Conservation (phyloP, 768 basidiomycete genomes). For the Naganishia onofrii region DNA sequence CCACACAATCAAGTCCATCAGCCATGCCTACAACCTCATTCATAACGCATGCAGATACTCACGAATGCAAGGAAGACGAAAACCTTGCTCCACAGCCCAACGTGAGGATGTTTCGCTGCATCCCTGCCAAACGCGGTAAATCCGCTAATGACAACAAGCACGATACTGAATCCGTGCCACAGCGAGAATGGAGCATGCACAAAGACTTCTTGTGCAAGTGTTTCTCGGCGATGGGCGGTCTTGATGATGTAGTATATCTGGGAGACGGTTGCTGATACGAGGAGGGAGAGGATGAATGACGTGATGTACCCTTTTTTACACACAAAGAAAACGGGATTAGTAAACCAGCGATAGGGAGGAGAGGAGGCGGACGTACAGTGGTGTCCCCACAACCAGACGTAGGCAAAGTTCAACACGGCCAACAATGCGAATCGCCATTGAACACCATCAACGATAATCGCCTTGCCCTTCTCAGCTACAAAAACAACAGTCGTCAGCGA, state of each 20-base stretch:
- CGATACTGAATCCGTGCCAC: constrained; percentile 68
- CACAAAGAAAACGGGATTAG: not conserved
- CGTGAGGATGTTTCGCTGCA: constrained; percentile 58
- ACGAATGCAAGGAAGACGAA: constrained; percentile 89
- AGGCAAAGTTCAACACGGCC: constrained; percentile 79
- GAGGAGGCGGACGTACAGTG: constrained; percentile 57
- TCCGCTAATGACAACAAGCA: constrained; percentile 49
- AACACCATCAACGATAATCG: constrained; percentile 77
- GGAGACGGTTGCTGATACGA: constrained; percentile 75
- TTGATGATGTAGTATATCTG: constrained; percentile 95
- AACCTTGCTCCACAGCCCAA: constrained; percentile 88
- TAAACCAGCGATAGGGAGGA: not conserved
- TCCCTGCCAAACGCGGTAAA: constrained; percentile 64
- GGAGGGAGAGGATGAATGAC: constrained; percentile 81
- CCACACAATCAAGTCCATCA: too few species aligned
- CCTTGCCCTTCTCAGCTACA: constrained; percentile 60
- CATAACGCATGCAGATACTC: too few species aligned
- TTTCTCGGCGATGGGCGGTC: constrained; percentile 70
- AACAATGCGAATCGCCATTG: constrained; percentile 89
- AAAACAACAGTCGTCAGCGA: not conserved
- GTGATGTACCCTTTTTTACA: constrained; percentile 50
- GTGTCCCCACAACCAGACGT: constrained; percentile 81
- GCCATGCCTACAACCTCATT: too few species aligned
- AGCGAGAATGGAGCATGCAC: constrained; percentile 94
- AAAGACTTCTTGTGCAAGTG: constrained; percentile 73